Evolutionary conservation across 2,329 filamentous ascomycete species (phyloP).

Genomic region (Trichophyton equinum): DNA sequence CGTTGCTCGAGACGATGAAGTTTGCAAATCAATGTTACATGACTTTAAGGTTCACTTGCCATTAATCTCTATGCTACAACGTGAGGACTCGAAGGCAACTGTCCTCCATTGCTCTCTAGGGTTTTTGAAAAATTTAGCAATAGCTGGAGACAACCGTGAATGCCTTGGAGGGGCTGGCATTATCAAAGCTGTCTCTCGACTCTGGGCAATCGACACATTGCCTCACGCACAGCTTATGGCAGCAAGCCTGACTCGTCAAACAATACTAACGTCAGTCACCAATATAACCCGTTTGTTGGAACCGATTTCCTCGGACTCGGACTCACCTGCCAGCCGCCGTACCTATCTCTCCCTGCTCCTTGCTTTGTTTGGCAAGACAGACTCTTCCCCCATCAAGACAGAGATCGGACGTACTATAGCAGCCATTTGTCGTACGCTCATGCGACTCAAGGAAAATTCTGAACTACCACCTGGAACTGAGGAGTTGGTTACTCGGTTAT

Average conservation of each 20-base stretch:
- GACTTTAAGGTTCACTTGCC: conserved; percentile 29
- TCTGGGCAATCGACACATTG: conserved; percentile 32
- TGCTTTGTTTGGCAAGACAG: conserved; percentile 30
- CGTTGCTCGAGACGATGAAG: conserved; percentile 32
- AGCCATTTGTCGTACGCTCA: conserved; percentile 24
- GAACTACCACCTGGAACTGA: conserved; percentile 12
- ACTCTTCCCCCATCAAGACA: conserved; percentile 34
- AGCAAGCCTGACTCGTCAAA: conserved; percentile 30
- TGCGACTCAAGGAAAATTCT: conserved; percentile 3
- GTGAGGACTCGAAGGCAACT: conserved; percentile 25
- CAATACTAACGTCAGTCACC: conserved; percentile 25
- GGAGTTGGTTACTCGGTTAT: conserved; percentile 23
- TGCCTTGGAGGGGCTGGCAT: conserved; percentile 29
- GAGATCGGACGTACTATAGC: conserved; percentile 37
- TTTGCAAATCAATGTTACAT: conserved; percentile 31
- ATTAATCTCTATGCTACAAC: conserved; percentile 30
- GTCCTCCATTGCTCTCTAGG: conserved; percentile 35
- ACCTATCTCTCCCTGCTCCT: conserved; percentile 34
- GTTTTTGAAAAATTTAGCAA: conserved; percentile 38
- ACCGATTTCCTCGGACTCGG: conserved; percentile 19
- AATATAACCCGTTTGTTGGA: conserved; percentile 29
- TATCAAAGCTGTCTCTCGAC: conserved; percentile 26
- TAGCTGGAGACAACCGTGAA: conserved; percentile 31
- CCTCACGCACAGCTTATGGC: conserved; percentile 35
- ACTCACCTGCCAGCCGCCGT: conserved; percentile 19